phyloP scores from a whole-genome alignment of 2,329 filamentous ascomycete genomes.

The Hirsutella thompsonii region DNA sequence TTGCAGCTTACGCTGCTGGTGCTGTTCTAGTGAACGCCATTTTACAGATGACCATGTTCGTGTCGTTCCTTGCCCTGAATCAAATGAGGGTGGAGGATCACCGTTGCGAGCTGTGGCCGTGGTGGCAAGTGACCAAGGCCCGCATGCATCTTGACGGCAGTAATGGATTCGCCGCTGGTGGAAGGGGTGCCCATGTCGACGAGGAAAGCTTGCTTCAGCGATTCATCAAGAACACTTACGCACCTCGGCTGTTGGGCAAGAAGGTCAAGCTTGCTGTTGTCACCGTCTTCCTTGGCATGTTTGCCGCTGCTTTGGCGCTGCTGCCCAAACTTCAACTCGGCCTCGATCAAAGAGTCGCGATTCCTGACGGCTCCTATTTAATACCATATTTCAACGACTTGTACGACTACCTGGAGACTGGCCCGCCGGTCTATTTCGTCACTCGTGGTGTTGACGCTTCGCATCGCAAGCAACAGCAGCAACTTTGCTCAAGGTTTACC shows the following conservation, averaged over 20 bases:
- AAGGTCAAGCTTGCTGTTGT: constrained; percentile 68
- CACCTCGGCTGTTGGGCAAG: constrained; percentile 66
- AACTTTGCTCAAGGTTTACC: constrained; percentile 83
- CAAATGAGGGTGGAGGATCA: constrained; percentile 81
- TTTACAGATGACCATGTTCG: constrained; percentile 95
- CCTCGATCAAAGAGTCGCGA: constrained; percentile 85
- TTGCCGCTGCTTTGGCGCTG: constrained; percentile 73
- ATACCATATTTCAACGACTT: constrained; percentile 96
- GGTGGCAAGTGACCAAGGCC: constrained; percentile 66
- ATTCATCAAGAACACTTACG: constrained; percentile 85
- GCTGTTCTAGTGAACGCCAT: constrained; percentile 95
- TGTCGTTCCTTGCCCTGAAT: constrained; percentile 82
- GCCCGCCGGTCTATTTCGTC: constrained; percentile 94
- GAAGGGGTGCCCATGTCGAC: constrained; percentile 56
- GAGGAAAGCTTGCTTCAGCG: constrained; percentile 75
- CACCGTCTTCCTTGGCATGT: constrained; percentile 72
- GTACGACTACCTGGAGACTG: constrained; percentile 81
- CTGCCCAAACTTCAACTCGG: constrained; percentile 77
- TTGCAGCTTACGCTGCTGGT: constrained; percentile 90
- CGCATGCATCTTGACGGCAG: constrained; percentile 46
- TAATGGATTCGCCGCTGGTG: constrained; percentile 42
- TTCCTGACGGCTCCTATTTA: constrained; percentile 86
- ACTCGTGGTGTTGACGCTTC: constrained; percentile 72
- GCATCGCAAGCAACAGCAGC: constrained; percentile 60
- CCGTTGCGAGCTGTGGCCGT: constrained; percentile 86